Evolutionary conservation across 371 early-diverging fungal species (phyloP), one percentile per base, ranked within the genome.

Genomic region (Mortierella sp.): DNA sequence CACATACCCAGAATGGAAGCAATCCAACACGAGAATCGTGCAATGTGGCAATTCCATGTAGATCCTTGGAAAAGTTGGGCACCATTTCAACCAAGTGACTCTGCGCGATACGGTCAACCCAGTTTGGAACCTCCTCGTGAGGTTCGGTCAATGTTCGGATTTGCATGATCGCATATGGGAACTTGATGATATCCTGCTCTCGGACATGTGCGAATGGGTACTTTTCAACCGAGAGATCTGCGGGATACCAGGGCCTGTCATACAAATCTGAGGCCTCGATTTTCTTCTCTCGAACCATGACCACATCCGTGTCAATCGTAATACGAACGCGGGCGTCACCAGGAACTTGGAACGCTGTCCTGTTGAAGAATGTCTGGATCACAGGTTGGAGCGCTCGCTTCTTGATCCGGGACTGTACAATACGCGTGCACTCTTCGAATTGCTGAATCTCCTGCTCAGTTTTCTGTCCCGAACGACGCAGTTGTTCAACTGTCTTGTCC

Each of bases 101-200:
- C 42, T 91, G 86, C 39, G 95, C 81, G 48, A 99, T 86, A 23
- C 94, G 91, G 8, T 84, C 82, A 16, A 98, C 93, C 99, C 99
- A 99, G 43, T 87, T 82, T 0, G 98, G 96, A 5, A 93, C 88
- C 46, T 89, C 83, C 27, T 89, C 84, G 9, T 92, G 92, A 0
- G 55, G 56, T 19, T 64, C 64, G 4, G 68, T 60, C 78, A 96
- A 91, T 42, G 97, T 84, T 80, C 98, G 97, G 54, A 98, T 93
- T 73, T 99, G 99, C 31, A 99, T 83, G 19, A 99, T 88, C 23
- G 98, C 99, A 78, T 96, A 97, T 10, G 99, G 99, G 82, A 99
- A 99, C 45, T 88, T 82, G 24, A 87, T 80, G 23, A 95, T 73
- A 82, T 98, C 98, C 19, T 85, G 81, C 26, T 88, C 85, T 7